Conservation (phyloP, 257 asterid species). For the Linaria vulgaris region DNA sequence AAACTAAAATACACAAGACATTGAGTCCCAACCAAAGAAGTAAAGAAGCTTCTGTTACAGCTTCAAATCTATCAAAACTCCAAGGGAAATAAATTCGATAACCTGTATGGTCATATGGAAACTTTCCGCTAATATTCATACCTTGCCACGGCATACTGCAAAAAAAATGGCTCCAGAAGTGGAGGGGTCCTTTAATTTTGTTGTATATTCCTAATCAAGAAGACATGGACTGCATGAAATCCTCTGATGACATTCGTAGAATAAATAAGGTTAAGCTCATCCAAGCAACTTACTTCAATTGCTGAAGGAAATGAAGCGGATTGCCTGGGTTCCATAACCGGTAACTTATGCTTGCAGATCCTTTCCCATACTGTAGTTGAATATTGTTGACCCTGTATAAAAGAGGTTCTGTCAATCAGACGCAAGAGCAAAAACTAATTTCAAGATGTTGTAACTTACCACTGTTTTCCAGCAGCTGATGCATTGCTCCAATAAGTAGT, state of each 20-base stretch:
- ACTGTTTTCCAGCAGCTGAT: constrained; percentile 80
- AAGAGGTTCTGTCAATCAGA: constrained; percentile 8
- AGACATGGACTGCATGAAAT: constrained; percentile 22
- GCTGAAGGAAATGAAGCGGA: constrained; percentile 77
- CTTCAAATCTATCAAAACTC: background rate
- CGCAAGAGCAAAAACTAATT: background rate
- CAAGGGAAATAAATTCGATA: background rate
- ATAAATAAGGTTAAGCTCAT: constrained; percentile 19
- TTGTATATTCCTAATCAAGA: constrained; percentile 79
- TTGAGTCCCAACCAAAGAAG: background rate
- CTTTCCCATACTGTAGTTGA: constrained; percentile 92
- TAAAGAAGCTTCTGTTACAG: constrained; percentile 1
- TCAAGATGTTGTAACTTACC: constrained; percentile 44
- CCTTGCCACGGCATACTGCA: constrained; percentile 99
- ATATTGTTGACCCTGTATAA: constrained; percentile 59
- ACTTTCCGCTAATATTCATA: constrained; percentile 35
- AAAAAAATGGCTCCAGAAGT: constrained; percentile 86
- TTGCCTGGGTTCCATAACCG: constrained; percentile 97
- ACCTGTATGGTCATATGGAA: constrained; percentile 1
- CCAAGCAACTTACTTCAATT: constrained; percentile 60
- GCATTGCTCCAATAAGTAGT: constrained; percentile 86
- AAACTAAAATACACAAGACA: background rate
- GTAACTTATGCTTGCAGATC: constrained; percentile 86
- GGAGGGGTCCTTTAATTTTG: constrained; percentile 64
- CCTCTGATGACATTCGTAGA: constrained; percentile 15